Evolutionary conservation across 306 rosid genomes (phyloP).

Genomic region (Cicer chorassanicum): DNA sequence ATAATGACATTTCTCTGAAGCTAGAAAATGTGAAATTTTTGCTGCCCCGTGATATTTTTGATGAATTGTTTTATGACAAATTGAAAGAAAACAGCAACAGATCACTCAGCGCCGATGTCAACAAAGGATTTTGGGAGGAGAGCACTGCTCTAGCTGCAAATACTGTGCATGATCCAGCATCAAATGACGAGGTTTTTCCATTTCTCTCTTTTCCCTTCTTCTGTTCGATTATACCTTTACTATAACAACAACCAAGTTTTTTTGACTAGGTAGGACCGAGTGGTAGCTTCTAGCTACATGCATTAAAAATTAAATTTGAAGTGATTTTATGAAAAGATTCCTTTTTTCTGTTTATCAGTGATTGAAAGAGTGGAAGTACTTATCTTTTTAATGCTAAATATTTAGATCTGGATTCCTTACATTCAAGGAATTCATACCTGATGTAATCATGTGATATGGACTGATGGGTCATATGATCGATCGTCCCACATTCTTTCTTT

Average conservation of each 20-base stretch:
- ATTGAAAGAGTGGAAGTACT: not conserved
- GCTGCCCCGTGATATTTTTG: slow-evolving; percentile 42
- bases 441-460: no score
- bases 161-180: not conserved
- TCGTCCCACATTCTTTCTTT: no score
- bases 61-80: slow-evolving; percentile 26
- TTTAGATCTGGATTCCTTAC: no score
- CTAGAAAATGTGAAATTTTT: slow-evolving; percentile 38
- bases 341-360: not conserved
- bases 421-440: no score
- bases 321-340: not conserved
- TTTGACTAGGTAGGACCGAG: no score
- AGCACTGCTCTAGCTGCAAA: not conserved
- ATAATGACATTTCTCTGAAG: slow-evolving; percentile 29
- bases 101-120: not conserved
- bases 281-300: not conserved
- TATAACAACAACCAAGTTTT: no score
- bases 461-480: no score
- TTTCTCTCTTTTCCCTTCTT: not conserved
- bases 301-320: not conserved
- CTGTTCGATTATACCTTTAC: not conserved
- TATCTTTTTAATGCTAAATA: no score
- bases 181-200: slow-evolving; percentile 4
- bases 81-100: not conserved
- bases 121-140: not conserved